phyloP scores from a whole-genome alignment of 2,329 filamentous ascomycete genomes.

The Xenoacremonium recifei region DNA sequence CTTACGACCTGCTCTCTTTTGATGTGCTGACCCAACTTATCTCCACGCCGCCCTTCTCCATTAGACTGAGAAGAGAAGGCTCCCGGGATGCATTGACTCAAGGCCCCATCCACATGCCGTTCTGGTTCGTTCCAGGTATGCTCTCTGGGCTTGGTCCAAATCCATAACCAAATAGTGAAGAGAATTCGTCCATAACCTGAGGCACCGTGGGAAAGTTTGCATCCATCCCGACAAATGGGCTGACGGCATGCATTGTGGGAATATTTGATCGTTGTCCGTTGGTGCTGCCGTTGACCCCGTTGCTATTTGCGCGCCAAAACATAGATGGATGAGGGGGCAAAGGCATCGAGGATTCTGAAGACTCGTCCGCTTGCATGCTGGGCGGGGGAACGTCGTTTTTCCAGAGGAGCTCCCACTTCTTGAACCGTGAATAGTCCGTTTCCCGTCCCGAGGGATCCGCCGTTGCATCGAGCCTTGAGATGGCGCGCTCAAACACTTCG shows the following conservation, averaged over 20 bases:
- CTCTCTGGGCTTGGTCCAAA: conserved; percentile 30
- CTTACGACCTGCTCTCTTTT: too few species aligned
- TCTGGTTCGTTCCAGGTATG: conserved; percentile 22
- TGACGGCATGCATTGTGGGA: conserved; percentile 26
- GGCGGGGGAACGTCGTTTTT: conserved; percentile 34
- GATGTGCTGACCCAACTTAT: too few species aligned
- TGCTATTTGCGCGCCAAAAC: conserved; percentile 22
- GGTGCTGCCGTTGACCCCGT: conserved; percentile 14
- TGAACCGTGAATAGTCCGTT: conserved; percentile 50
- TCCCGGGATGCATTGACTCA: conserved; percentile 11
- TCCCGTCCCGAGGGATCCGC: conserved; percentile 37
- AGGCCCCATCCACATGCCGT: conserved; percentile 27
- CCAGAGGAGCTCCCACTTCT: conserved; percentile 51
- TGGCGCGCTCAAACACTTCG: conserved; percentile 50
- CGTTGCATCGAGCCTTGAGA: conserved; percentile 43
- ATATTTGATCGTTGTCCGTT: conserved; percentile 15
- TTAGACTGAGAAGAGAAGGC: conserved; percentile 3
- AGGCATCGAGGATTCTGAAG: conserved; percentile 20
- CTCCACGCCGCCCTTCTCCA: conserved; percentile 8
- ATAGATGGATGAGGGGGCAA: conserved; percentile 19
- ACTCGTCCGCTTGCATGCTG: conserved; percentile 24
- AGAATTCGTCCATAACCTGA: conserved; percentile 38
- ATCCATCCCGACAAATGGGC: conserved; percentile 37
- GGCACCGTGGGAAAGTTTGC: conserved; percentile 36
- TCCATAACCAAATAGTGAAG: conserved; percentile 30